Conservation (phyloP, 306 rosid genomes). For the Pachyrhizus erosus region DNA sequence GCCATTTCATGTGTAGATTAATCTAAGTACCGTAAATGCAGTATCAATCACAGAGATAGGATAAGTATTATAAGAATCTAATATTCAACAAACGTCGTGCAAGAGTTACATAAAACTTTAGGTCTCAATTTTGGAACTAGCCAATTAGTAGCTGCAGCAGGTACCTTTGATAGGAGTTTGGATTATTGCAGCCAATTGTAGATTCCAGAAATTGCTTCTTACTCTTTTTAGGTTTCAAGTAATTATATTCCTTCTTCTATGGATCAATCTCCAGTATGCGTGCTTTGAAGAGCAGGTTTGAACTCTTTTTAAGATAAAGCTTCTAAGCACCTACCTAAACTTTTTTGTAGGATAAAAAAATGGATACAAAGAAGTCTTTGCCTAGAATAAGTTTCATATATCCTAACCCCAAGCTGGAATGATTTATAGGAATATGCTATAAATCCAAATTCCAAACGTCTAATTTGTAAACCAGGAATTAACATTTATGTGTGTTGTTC, state of each 20-base stretch:
- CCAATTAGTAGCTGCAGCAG: slow-evolving; percentile 2
- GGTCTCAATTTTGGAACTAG: slow-evolving; percentile 29
- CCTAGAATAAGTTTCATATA: not conserved
- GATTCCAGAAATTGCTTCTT: not conserved
- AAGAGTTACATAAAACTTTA: slow-evolving; percentile 17
- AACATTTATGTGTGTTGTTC: not conserved
- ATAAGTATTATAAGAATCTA: slow-evolving; percentile 12
- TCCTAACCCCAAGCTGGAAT: too few relatives aligned
- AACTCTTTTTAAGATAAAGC: not conserved
- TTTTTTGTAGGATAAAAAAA: not conserved
- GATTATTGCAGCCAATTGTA: not conserved
- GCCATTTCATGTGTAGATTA: not conserved
- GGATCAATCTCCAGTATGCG: not conserved
- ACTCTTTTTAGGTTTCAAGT: not conserved
- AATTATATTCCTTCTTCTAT: not conserved
- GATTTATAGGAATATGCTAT: not conserved
- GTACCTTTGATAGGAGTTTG: slow-evolving; percentile 6
- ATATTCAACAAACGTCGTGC: slow-evolving; percentile 19
- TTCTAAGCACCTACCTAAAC: not conserved
- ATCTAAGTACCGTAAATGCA: not conserved
- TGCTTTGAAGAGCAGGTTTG: not conserved
- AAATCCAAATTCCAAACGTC: not conserved
- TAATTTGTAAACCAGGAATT: too few relatives aligned
- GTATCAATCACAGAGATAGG: not conserved
- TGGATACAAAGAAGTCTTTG: not conserved